phyloP scores from a whole-genome alignment of 2,329 filamentous ascomycete species.

The Fusarium austroafricanum region DNA sequence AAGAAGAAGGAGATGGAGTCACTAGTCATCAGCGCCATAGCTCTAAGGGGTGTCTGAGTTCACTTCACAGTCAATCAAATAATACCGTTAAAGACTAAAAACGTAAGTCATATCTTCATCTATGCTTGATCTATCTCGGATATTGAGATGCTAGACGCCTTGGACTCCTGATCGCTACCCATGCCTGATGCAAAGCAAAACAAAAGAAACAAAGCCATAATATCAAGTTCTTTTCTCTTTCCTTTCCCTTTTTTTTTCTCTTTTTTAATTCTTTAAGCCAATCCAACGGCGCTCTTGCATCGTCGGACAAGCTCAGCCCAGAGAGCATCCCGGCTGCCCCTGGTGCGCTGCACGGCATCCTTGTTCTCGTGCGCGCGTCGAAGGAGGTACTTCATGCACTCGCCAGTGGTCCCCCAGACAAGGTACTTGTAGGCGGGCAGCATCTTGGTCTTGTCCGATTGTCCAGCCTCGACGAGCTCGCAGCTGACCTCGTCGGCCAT shows the following conservation, averaged over 20 bases:
- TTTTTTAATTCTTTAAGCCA: constrained; percentile 43
- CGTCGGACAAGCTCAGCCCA: constrained; percentile 70
- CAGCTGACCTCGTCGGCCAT: constrained; percentile 95
- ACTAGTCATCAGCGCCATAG: constrained; percentile 80
- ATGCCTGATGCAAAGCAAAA: constrained; percentile 39
- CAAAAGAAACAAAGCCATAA: constrained; percentile 39
- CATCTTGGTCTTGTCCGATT: constrained; percentile 44
- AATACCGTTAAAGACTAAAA: constrained; percentile 28
- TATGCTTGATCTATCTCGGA: constrained; percentile 44
- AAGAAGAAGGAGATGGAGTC: constrained; percentile 71
- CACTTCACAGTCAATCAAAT: constrained; percentile 4
- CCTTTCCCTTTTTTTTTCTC: constrained; percentile 9
- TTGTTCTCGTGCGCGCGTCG: constrained; percentile 74
- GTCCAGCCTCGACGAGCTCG: constrained; percentile 61
- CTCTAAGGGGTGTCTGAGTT: constrained; percentile 58
- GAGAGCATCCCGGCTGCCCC: constrained; percentile 71
- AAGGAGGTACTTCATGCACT: constrained; percentile 88
- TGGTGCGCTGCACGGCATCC: constrained; percentile 74
- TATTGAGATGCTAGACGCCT: constrained; percentile 42
- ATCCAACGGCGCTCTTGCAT: constrained; percentile 56
- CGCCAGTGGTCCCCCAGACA: constrained; percentile 76
- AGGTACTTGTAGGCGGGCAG: constrained; percentile 77
- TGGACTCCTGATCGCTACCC: constrained; percentile 47
- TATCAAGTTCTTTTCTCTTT: constrained; percentile 37
- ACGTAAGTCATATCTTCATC: constrained; percentile 47